Evolutionary conservation across 805 yeast genomes (phyloP), one percentile per base, ranked within the genome.

Genomic region (Candida ficus): DNA sequence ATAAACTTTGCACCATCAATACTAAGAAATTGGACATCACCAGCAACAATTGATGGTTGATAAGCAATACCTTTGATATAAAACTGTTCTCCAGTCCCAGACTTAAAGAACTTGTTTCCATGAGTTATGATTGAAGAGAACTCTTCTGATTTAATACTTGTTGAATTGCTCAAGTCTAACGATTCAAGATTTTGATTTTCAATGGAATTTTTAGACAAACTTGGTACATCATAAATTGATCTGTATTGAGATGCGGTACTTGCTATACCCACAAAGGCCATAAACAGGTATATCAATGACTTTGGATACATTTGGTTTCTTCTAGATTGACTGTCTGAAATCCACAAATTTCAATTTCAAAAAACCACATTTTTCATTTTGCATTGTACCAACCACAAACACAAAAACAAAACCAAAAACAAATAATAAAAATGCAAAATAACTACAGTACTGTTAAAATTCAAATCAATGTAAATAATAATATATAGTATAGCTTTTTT

Each of bases 41-140:
- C 70, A 12, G 52, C 37, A 16, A 53, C 49, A 32, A 58, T 48
- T 50, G 80, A 75, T 33, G 82, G 79, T 64, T 89, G 96, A 64
- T 89, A 88, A 0, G 95, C 95, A 38, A 88, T 75, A 50, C 97
- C 97, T 56, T 78, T 81, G 56, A 90, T 75, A 63, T 80, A 90
- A 65, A 90, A 90, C 65, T 87, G 95, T 32, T 83, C 74, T 10
- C 89, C 91, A 49, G 80, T 76, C 49, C 68, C 70, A 16, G 80
- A 64, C 63, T 78, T 75, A 63, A 83, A 88, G 63, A 91, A 88
- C 62, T 84, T 82, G 68, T 75, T 82, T 7, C 91, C 93, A 21
- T 68, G 64, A 18, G 82, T 71, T 43, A 78, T 83, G 43, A 87
- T 75, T 9, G 76, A 53, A 14, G 78, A 23, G 7, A 27, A n/a